These are phyloP conservation scores for Leccinum aurantiacum DNA, from an alignment of 768 basidiomycete genomes.

Conservation along the genomic window DNA sequence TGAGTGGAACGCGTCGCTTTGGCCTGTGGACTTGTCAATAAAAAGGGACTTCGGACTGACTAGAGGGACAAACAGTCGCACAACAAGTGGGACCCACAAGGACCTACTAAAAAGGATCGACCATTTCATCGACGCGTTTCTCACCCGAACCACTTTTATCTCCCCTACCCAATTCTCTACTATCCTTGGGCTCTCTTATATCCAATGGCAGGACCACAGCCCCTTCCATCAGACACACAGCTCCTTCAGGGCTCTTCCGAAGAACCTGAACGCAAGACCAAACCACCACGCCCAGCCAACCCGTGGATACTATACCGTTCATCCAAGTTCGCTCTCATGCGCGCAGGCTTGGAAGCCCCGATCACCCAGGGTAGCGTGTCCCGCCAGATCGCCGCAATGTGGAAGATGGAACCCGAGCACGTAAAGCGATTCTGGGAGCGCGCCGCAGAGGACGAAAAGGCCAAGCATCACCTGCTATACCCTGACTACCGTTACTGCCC, in stretches of 20 bases:
- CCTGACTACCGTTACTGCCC: conserved; percentile 61
- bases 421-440: conserved; percentile 53
- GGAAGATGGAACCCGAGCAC: conserved; percentile 53
- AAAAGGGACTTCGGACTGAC: not conserved
- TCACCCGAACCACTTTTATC: conserved; percentile 20
- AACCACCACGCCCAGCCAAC: conserved; percentile 70
- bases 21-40: conserved; percentile 13
- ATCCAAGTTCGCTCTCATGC: conserved; percentile 40
- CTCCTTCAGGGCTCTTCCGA: conserved; percentile 1
- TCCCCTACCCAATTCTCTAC: conserved; percentile 7
- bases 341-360: conserved; percentile 30
- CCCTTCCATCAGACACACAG: not conserved
- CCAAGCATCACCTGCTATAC: conserved; percentile 48
- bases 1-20: conserved; percentile 18
- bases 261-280: conserved; percentile 19
- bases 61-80: conserved; percentile 29
- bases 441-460: conserved; percentile 52
- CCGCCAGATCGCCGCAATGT: conserved; percentile 58
- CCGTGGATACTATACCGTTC: conserved; percentile 84
- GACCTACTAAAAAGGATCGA: conserved; percentile 34
- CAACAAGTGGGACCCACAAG: conserved; percentile 37
- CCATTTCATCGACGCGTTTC: conserved; percentile 29
- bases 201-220: conserved; percentile 20
- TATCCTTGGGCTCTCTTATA: conserved; percentile 12
- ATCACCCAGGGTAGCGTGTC: conserved; percentile 64